Base-by-base conservation (phyloP, 495 filamentous ascomycete genomes). In the Usnea hakonensis region DNA sequence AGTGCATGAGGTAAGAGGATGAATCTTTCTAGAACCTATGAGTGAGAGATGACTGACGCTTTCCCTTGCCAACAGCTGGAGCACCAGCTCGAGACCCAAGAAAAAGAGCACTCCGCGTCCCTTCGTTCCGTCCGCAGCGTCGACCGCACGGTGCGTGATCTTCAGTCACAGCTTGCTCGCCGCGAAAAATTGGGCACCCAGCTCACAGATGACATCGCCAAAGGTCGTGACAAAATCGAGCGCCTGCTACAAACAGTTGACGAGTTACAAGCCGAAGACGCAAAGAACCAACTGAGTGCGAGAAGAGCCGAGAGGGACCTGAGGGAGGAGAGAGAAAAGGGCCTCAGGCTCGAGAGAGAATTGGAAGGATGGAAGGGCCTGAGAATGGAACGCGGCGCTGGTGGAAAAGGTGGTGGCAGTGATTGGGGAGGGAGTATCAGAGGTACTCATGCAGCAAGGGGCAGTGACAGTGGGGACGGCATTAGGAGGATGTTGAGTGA, bases 101-200 rank as follows among this genome's bases (percentile, higher is more conserved):
- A 96, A 70, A 81, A 77, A 41, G 85, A 88, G 66, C 85, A 87
- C 55, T 85, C 79, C 67, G 84, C 89, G 60, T 90, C 90, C 53
- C 86, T 90, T 64, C 89, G 94, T 55, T 91, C 88, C 40, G 83
- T 90, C 32, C 92, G 94, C 67, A 96, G 95, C 70, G 86, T 97
- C 50, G 94, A 98, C 74, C 91, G 94, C 60, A 93, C 87, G 2
- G 91, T 98, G 64, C 90, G 90, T 68, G 95, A 97, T 72, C 83
- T 98, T 17, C 88, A 97, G 74, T 81, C 86, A 16, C 94, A 97
- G 74, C 89, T 98, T 68, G 90, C 96, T 19, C 87, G 94, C 61
- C 87, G 89, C 48, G 95, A 97, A 50, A 97, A 95, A 74, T 83
- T 86, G 55, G 87, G 89, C 61, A 67, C 74, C 3, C 88, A 93